Base-by-base conservation (phyloP, 331 rosid species). In the Arachis monticola region DNA sequence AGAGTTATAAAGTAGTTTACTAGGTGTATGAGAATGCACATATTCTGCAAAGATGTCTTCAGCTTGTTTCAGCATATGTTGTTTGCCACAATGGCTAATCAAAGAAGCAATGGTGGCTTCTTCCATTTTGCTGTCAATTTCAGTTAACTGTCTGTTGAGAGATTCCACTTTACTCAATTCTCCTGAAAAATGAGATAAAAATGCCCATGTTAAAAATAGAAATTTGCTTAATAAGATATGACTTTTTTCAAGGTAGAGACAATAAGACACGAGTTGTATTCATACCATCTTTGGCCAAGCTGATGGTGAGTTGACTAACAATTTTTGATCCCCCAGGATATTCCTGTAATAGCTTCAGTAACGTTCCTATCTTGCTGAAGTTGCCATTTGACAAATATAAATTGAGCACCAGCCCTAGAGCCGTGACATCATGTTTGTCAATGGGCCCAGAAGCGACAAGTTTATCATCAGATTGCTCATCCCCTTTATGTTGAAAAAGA, bases 151-250 rank as follows among this genome's bases (percentile, higher is more conserved):
- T 72, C 64, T 51, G 47, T 72, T 78, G 74, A 84, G 88, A 38
- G 79, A 73, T 85, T 86, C 91, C 35, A 94, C 97, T 82, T 88
- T 91, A 50, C 80, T 83, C 69, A 85, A 75, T 84, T 93, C 95
- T 70, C 97, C 98, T 93, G 91, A 63, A 60, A 41, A 59, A 69
- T 77, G 31, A 79, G 27, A 45, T 14, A 50, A 80, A 80, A 35
- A 14, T 7, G 5, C 13, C 13, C 60, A 68, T 22, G 51, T 30
- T 52, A 66, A 53, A 74, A 57, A 44, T 31, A 50, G 73, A 69
- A 69, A 69, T 68, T 38, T 60, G 42, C 67, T 45, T 31, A 59
- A 7, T 31, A 14, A 74, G 61, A 60, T 40, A 58, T 5, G 27
- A 64, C 41, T 35, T 57, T 55, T 75, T 51, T 74, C 5, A 52